Conservation (phyloP, 495 filamentous ascomycete genomes). For the Penicillium pulvis region DNA sequence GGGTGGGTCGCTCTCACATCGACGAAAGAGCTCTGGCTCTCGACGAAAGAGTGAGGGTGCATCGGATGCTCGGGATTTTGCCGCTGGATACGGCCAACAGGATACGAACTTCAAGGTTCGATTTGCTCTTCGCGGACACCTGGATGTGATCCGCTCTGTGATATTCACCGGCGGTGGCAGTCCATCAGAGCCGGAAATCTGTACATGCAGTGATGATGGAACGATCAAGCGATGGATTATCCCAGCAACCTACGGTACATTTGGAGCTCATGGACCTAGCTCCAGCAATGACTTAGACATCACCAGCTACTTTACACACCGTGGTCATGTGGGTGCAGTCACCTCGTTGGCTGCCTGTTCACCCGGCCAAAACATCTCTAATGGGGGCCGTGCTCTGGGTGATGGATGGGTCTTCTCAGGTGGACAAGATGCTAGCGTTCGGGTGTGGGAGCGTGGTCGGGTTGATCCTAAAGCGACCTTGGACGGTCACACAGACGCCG, state of each 20-base stretch:
- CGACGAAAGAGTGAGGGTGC: conserved; percentile 60
- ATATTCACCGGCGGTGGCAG: conserved; percentile 96
- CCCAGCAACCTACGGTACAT: conserved; percentile 69
- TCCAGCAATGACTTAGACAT: conserved; percentile 82
- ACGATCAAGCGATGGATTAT: conserved; percentile 96
- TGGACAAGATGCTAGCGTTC: conserved; percentile 88
- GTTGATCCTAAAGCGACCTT: conserved; percentile 96
- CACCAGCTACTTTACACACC: conserved; percentile 87
- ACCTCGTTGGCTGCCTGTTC: conserved; percentile 86
- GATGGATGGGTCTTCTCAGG: conserved; percentile 99
- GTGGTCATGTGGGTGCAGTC: conserved; percentile 89
- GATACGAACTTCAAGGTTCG: conserved; percentile 82
- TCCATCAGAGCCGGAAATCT: conserved; percentile 92
- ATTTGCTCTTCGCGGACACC: conserved; percentile 87
- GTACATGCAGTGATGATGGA: conserved; percentile 93
- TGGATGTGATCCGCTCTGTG: conserved; percentile 89
- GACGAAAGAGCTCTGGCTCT: conserved; percentile 79
- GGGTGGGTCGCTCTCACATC: conserved; percentile 64
- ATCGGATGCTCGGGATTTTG: conserved; percentile 48
- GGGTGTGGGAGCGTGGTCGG: conserved; percentile 91
- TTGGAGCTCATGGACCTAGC: conserved; percentile 52
- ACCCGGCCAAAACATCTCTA: conserved; percentile 79
- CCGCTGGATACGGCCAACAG: conserved; percentile 36
- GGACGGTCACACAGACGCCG: conserved; percentile 90
- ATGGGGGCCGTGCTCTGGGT: conserved; percentile 78